A percentile compares a stretch with the other conserved stretches of the same genome.
Evolutionary conservation across 495 filamentous ascomycete species (phyloP).

Genomic region (Penicillium longicatenatum): DNA sequence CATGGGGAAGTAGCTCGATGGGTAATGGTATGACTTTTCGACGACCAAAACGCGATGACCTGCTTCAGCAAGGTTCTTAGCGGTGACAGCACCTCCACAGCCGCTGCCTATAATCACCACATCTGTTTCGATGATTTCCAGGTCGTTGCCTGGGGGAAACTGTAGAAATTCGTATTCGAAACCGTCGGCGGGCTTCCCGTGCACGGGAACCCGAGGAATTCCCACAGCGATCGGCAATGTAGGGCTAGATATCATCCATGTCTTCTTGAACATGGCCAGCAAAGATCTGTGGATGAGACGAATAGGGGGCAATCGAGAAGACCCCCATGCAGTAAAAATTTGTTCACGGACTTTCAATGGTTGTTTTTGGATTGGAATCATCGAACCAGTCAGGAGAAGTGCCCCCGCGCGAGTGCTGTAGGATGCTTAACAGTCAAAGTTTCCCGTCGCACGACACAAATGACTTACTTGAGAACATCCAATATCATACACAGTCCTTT

Average conservation of each 20-base stretch:
- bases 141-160: constrained; percentile 44
- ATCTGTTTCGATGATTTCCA: constrained; percentile 69
- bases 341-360: constrained; percentile 59
- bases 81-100: constrained; percentile 81
- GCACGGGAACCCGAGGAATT: constrained; percentile 60
- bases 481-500: constrained; percentile 54
- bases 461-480: constrained; percentile 55
- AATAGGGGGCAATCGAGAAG: constrained; percentile 59
- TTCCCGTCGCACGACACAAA: not conserved
- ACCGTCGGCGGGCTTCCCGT: constrained; percentile 59
- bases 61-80: constrained; percentile 76
- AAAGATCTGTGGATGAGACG: constrained; percentile 59
- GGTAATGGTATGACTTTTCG: constrained; percentile 78
- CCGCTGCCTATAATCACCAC: constrained; percentile 88
- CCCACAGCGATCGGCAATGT: constrained; percentile 58
- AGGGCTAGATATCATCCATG: constrained; percentile 64
- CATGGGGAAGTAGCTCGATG: constrained; percentile 73
- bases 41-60: constrained; percentile 75
- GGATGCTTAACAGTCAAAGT: constrained; percentile 6
- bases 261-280: constrained; percentile 52
- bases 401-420: constrained; percentile 67
- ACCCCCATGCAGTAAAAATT: constrained; percentile 60
- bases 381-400: constrained; percentile 67
- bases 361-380: constrained; percentile 63
- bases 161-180: constrained; percentile 59